Evolutionary conservation across 768 basidiomycete species (phyloP).

Genomic region (Boletus rex-veris): DNA sequence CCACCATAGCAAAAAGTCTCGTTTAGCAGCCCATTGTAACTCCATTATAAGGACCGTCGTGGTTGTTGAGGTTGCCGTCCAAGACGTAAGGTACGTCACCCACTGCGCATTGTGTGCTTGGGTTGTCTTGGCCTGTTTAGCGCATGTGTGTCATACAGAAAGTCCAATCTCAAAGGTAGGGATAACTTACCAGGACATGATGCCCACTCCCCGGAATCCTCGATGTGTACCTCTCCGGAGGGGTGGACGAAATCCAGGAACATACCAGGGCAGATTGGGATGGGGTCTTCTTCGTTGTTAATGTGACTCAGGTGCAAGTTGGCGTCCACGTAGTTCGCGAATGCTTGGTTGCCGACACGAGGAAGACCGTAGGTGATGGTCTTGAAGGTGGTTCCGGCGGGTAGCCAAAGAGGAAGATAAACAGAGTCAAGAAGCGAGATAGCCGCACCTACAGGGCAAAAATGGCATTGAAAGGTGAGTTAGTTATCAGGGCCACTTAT

Average conservation of each 20-base stretch:
- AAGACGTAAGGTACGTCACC: conserved; percentile 40
- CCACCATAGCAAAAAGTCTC: neutral
- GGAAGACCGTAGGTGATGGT: conserved; percentile 37
- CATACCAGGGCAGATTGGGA: conserved; percentile 35
- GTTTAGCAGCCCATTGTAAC: conserved; percentile 26
- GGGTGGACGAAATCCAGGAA: conserved; percentile 42
- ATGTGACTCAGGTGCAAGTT: conserved; percentile 47
- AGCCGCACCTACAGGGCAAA: conserved; percentile 30
- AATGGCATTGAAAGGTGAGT: neutral
- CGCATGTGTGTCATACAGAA: neutral
- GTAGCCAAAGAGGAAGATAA: conserved; percentile 39
- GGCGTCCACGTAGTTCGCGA: conserved; percentile 54
- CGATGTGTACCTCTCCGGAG: conserved; percentile 42
- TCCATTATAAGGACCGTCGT: conserved; percentile 40
- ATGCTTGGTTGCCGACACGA: conserved; percentile 54
- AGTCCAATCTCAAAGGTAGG: neutral
- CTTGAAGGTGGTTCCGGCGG: conserved; percentile 29
- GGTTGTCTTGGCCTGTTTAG: conserved; percentile 53
- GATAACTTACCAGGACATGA: conserved; percentile 44
- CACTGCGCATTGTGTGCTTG: conserved; percentile 32
- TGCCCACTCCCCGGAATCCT: conserved; percentile 47
- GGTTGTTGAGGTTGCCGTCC: conserved; percentile 39
- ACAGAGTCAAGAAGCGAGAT: conserved; percentile 37
- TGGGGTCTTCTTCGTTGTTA: conserved; percentile 46
- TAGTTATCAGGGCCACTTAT: too few relatives aligned